A percentile compares a stretch with the other conserved stretches of the same genome.
phyloP scores from a whole-genome alignment of 2,329 filamentous ascomycete species.

The Aspergillus costaricaensis region DNA sequence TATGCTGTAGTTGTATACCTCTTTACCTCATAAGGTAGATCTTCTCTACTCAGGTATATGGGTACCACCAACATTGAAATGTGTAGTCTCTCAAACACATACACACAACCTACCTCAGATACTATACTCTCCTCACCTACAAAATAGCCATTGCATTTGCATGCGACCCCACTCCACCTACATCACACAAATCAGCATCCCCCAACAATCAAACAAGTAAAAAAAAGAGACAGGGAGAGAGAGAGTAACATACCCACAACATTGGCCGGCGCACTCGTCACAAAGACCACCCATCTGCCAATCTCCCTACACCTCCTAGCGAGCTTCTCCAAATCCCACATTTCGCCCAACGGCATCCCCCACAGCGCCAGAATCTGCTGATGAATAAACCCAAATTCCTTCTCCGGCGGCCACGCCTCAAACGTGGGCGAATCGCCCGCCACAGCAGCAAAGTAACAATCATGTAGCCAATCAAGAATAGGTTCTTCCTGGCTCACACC shows the following conservation, averaged over 20 bases:
- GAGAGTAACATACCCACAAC: slow-evolving; percentile 36
- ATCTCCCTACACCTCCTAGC: slow-evolving; percentile 37
- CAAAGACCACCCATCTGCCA: slow-evolving; percentile 44
- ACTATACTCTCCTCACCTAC: not conserved
- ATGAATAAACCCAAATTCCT: slow-evolving; percentile 36
- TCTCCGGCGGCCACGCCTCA: slow-evolving; percentile 61
- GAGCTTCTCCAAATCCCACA: slow-evolving; percentile 47
- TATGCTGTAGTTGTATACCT: not conserved
- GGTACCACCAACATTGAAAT: too few relatives aligned
- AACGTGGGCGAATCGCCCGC: slow-evolving; percentile 65
- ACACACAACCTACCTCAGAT: not conserved
- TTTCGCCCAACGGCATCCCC: slow-evolving; percentile 49
- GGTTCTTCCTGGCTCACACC: slow-evolving; percentile 57
- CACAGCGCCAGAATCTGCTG: slow-evolving; percentile 47
- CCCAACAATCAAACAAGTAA: not conserved
- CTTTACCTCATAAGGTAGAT: too few relatives aligned
- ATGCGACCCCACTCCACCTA: slow-evolving; percentile 37
- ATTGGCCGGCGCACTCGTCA: slow-evolving; percentile 47
- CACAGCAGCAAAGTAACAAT: slow-evolving; percentile 67
- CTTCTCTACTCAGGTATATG: too few relatives aligned
- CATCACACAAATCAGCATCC: not conserved
- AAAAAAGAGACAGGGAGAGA: not conserved
- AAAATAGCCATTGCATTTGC: slow-evolving; percentile 38
- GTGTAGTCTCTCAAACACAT: too few relatives aligned
- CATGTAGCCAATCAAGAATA: slow-evolving; percentile 67